Evolutionary conservation across 2,329 filamentous ascomycete genomes (phyloP), one percentile per base, ranked within the genome.

Genomic region (Phaeomoniella chlamydospora): DNA sequence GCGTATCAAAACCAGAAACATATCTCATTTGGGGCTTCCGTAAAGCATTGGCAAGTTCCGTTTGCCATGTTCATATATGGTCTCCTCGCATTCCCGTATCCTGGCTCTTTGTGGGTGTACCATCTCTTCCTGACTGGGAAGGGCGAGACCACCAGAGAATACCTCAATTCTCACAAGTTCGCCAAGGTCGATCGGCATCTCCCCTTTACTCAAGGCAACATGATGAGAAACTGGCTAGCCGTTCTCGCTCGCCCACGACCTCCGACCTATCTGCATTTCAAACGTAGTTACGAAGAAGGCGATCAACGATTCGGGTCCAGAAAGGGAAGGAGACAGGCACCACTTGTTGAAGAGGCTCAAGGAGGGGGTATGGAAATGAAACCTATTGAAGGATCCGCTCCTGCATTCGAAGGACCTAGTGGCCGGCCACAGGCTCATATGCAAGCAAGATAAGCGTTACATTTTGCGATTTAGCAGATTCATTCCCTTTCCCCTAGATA

Each of bases 151-250:
- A 98, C 90, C 1, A 72, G 90, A 46, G 90, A 98, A 58, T 94
- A 94, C 55, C 74, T 98, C 44, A 94, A 93, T 59, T 87, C 82
- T 3, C 85, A 94, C 59, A 96, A 96, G 57, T 96, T 98, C 54
- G 65, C 80, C 43, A 92, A 90, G 61, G 80, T 80, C 48, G 88
- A 98, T 54, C 76, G 90, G 10, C 92, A 94, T 57, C 70, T 87
- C 31, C 85, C 90, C 2, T 98, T 93, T 49, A 87, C 77, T 2
- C 86, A 92, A 51, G 78, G 77, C 22, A 80, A 65, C 45, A 64
- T 80, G 33, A 57, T 80, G 49, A 78, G 70, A 49, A 98, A 98
- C 57, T 86, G 83, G 71, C 57, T 82, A 26, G 71, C 77, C 5
- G 86, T 94, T 10, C 65, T 96, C 34, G 79, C 77, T 46, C 77